Evolutionary conservation across 73 alveolate species (phyloP), one percentile per base, ranked within the genome.

Genomic region (Stentor coeruleus): DNA sequence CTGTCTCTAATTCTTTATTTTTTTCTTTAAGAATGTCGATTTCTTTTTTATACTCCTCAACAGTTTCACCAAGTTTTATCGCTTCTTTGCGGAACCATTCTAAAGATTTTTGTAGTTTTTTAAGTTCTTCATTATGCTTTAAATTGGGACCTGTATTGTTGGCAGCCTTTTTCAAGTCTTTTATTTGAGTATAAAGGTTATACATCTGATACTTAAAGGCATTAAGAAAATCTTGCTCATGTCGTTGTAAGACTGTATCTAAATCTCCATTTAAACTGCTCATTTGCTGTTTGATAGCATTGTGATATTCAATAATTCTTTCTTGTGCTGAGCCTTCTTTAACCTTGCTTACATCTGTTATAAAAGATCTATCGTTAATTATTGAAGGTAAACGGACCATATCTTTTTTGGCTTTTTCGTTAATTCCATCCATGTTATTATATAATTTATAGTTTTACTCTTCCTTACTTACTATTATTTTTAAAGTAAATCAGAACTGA

Each of bases 151-250:
- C 66, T 49, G 6, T 49, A 20, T 49, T 49, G 66, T 49, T 49
- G 6, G 66, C 66, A 11, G 66, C 66, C 66, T 49, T 49, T 49
- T 49, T 49, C 20, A 49, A 20, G 6, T 49, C 66, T 49, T 49
- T 49, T 49, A 49, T 49, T 20, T 49, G 66, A 20, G 28, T 49
- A 20, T 49, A 20, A 49, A 49, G 66, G 6, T 49, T 36, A 35
- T 36, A 75, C 66, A 75, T 36, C 28, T 75, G 81, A 38, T 28
- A 75, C 66, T 75, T 75, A 75, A 39, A 75, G 26, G 83, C 83
- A 38, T 75, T 37, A 6, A 75, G 38, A 75, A 39, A 75, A n/a
- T 75, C 83, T n/a, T 75, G 74, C 83, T 75, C 83, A 30, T 75
- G 83, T 14, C 72, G 26, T 35, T 75, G 26, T 6, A 75, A 66